Evolutionary conservation across 139 green algal genomes (phyloP).

Genomic region (Medakamo hakoo): DNA sequence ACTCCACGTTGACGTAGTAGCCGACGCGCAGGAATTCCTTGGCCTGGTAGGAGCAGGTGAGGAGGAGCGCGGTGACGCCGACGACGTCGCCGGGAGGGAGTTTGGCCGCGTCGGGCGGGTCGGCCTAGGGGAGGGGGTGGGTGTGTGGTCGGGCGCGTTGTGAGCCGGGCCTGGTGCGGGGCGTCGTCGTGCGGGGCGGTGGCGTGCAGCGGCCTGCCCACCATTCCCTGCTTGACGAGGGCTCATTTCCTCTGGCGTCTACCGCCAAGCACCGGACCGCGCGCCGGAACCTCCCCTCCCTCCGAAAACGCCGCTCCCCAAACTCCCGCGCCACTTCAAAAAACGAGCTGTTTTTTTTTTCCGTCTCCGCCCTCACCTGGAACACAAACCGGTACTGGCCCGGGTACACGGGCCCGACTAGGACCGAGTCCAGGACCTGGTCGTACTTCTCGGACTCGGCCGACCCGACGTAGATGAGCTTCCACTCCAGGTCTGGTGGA

Average conservation of each 20-base stretch:
- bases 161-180: no score
- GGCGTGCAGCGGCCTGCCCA: background rate
- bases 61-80: constrained; percentile 84
- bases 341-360: background rate
- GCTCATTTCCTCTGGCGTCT: background rate
- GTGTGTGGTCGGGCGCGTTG: no score
- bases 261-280: background rate
- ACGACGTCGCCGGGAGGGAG: constrained; percentile 70
- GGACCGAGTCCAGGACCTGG: constrained; percentile 78
- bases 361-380: constrained; percentile 34
- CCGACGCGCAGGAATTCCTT: constrained; percentile 78
- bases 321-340: no score
- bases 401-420: constrained; percentile 78
- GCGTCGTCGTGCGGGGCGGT: no score
- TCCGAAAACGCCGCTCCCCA: no score
- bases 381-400: constrained; percentile 85
- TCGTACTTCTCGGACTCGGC: constrained; percentile 86
- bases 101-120: constrained; percentile 60
- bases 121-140: constrained; percentile 34
- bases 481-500: constrained; percentile 83
- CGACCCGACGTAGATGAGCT: constrained; percentile 86
- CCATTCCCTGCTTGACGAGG: background rate
- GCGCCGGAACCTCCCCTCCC: background rate
- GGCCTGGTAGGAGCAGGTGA: constrained; percentile 82
- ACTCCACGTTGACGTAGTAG: constrained; percentile 96